Base-by-base conservation (phyloP, 768 basidiomycete species). In the Tulasnella sp. region DNA sequence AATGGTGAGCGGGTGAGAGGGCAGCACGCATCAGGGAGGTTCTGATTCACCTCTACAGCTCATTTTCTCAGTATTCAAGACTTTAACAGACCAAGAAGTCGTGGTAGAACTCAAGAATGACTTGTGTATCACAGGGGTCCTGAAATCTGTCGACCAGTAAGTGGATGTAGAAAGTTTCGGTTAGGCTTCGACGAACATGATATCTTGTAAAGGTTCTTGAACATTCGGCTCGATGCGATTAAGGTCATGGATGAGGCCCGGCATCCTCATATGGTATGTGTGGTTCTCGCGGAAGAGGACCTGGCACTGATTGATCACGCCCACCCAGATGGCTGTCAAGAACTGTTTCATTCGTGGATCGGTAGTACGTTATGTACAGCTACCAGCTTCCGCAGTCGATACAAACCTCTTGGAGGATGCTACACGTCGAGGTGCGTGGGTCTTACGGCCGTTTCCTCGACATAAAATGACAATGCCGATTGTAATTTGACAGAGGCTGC, bases 341-440 rank as follows among this genome's bases (percentile, higher is more conserved):
- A 99, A 99, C 83, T 97, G 96, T 83, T 99, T 99, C 82, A 99
- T 99, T 80, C 91, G 97, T 58, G 97, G 97, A 78, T 97, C 95
- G 22, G 97, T 99, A 17, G 96, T 99, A 72, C 92, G 97, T 79
- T 99, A 99, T 81, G 97, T 99, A 25, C 94, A 97, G 82, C 86
- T 99, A 75, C 94, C 95, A 2, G 90, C 93, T 34, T 91, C 93
- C 78, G 92, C 93, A 78, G 94, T 99, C 77, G 97, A 99, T 83
- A 97, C 95, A 1, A 95, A 96, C 79, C 84, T 99, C 72, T 83
- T 99, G 52, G 97, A 99, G 84, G 97, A 99, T 82, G 97, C 97
- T 38, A 98, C 97, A 42, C 86, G 97, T 82, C 86, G 97, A 89
- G 97, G 97, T 97, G 74, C 71, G 86, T 78, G 25, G 52, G 64